Evolutionary conservation across 179 eudicot genomes (phyloP).

Genomic region (Silene vulgaris): DNA sequence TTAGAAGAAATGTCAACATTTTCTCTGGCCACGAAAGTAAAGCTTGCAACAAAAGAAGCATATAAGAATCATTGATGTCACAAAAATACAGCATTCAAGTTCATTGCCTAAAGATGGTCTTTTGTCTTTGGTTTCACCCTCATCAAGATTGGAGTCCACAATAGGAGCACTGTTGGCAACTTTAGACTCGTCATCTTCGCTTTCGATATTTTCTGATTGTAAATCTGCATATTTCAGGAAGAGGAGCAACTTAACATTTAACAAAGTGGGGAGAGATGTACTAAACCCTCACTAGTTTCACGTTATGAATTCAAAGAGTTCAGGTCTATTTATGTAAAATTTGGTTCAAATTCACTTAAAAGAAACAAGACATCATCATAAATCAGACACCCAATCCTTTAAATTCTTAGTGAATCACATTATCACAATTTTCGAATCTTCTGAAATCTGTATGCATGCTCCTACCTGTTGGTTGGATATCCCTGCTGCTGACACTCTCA

Average conservation of each 20-base stretch:
- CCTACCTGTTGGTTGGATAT: constrained; percentile 10
- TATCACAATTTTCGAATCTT: background rate
- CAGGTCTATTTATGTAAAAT: background rate
- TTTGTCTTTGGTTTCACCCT: constrained; percentile 10
- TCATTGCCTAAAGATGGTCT: constrained; percentile 6
- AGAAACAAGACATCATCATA: constrained; percentile 4
- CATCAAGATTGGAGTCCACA: constrained; percentile 2
- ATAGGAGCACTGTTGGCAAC: background rate
- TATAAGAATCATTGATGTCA: background rate
- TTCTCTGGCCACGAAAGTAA: background rate
- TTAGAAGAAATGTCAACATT: background rate
- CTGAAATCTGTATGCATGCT: background rate
- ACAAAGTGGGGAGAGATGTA: background rate
- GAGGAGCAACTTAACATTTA: background rate
- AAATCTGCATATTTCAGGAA: constrained; percentile 7
- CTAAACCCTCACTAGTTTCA: constrained; percentile 10
- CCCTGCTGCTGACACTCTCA: background rate
- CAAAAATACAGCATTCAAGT: background rate
- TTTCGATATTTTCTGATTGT: background rate
- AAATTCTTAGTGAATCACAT: background rate
- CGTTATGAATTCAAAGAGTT: background rate
- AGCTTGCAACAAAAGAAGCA: background rate
- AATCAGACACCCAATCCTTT: constrained; percentile 3
- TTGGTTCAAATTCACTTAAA: background rate
- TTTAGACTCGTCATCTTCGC: background rate